Evolutionary conservation across 176 grass and related monocot genomes (phyloP).

Genomic region (Triticum monococcum): DNA sequence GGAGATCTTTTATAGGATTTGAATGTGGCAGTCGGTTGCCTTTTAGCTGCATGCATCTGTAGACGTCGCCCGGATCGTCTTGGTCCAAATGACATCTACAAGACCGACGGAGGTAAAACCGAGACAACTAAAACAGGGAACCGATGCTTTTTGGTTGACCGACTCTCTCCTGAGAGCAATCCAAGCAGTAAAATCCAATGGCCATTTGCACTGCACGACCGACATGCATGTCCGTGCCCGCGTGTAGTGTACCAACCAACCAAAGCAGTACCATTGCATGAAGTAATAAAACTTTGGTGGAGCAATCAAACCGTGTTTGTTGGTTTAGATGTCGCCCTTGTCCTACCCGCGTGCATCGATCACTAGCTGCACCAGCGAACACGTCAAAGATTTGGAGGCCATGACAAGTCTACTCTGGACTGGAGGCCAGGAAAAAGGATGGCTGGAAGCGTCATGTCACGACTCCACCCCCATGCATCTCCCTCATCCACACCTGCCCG

Average conservation of each 20-base stretch:
- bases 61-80: not conserved
- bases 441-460: slow-evolving; percentile 7
- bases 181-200: not conserved
- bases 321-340: slow-evolving; percentile 20
- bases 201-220: not conserved
- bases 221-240: not conserved
- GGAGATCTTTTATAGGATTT: not conserved
- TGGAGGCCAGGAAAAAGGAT: not conserved
- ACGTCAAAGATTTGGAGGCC: not conserved
- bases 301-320: not conserved
- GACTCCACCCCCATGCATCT: not conserved
- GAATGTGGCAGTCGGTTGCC: not conserved
- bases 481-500: slow-evolving; percentile 10
- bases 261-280: not conserved
- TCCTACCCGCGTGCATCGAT: not conserved
- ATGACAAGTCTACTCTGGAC: not conserved
- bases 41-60: not conserved
- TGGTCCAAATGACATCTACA: not conserved
- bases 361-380: not conserved
- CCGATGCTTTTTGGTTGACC: not conserved
- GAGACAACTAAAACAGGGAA: not conserved
- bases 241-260: not conserved
- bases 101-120: not conserved
- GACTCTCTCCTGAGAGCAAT: not conserved
- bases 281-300: too few relatives aligned